Evolutionary conservation across 2,329 filamentous ascomycete species (phyloP), one percentile per base, ranked within the genome.

Genomic region (Pezicula neosporulosa): DNA sequence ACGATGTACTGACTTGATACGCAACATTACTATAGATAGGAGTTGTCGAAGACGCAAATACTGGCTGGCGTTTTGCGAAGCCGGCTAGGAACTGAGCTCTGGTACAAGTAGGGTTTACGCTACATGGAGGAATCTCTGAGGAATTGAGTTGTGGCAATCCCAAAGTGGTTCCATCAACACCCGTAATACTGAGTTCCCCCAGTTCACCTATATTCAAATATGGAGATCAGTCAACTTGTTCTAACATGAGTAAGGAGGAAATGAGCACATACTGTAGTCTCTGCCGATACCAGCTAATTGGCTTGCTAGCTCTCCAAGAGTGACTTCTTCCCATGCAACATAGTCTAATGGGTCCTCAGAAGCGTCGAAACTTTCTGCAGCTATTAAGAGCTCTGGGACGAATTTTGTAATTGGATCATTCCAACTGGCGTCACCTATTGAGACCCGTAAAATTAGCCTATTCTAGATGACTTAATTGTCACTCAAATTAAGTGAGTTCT

Each of bases 321-420:
- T 61, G 21, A 62, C 37, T 8, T 54, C 50, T 24, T 55, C 45
- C 57, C 60, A 63, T 15, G 52, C 41, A 4, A 58, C 53, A 24
- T 54, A 28, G 16, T 57, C 52, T 9, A 58, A 45, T 10, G 54
- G 41, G n/a, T 60, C 50, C 1, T 42, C 13, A 3, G 38, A 48
- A 18, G 49, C 21, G 19, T 55, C 51, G 13, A 51, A 19, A 10
- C 38, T 18, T 36, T 51, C 15, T 27, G 51, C 52, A n/a, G 50
- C 50, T 27, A 36, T 52, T 4, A 42, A 36, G 19, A 76, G 66
- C 57, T 76, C 73, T 0, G 73, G 71, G 12, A 75, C 59, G 48
- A 70, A 73, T 21, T 68, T 66, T 1, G 72, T 73, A 48, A 76
- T 67, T 6, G 71, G 68, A 4, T 69, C 64, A 37, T 70, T 67